Base-by-base conservation (phyloP, 768 basidiomycete genomes). In the Phlebiopsis flavidoalba region DNA sequence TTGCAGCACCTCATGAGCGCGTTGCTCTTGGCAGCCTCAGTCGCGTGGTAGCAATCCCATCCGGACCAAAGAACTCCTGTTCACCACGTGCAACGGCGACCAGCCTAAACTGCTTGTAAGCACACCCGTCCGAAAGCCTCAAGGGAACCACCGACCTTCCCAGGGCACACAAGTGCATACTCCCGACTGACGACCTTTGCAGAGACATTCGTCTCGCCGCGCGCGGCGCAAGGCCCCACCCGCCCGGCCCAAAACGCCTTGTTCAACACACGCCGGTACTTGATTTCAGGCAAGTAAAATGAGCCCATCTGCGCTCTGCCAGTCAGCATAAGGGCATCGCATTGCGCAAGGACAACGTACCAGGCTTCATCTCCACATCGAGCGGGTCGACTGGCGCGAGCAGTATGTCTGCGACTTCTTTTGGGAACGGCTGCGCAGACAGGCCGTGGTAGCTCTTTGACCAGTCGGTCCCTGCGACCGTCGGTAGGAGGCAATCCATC, bases 1-100 rank as follows among this genome's bases (percentile, higher is more conserved):
- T 98, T 98, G 77, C 93, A 95, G 73, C 96, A 98, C 35, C 96
- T 80, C 95, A 98, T 97, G 33, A 98, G 78, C 0, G 96, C 96
- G 64, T 98, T 98, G 70, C 91, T 93, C 74, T 98, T 98, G 77
- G 90, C 93, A 0, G 88, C 93, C 72, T 98, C 96, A 0, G 90
- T 91, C 0, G 96, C 96, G n/a, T n/a, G 0, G 96, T 98, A 1
- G 96, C 84, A 53, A 98, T 86, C 14, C 94, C 93, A 0, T 83
- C 81, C 7, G 91, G 88, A 68, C 95, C 94, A 67, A 98, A 98
- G 74, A 95, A 98, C 66, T 97, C 93, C 66, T 98, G 95, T 75
- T 98, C 96, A 33, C 96, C 96, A 53, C 95, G 82, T 3, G 96
- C 91, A 63, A 98, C 86, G 8, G 84, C 90, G 2, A 98, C 93